Evolutionary conservation across 805 yeast species (phyloP).

Genomic region (Cyberlindnera veronae): DNA sequence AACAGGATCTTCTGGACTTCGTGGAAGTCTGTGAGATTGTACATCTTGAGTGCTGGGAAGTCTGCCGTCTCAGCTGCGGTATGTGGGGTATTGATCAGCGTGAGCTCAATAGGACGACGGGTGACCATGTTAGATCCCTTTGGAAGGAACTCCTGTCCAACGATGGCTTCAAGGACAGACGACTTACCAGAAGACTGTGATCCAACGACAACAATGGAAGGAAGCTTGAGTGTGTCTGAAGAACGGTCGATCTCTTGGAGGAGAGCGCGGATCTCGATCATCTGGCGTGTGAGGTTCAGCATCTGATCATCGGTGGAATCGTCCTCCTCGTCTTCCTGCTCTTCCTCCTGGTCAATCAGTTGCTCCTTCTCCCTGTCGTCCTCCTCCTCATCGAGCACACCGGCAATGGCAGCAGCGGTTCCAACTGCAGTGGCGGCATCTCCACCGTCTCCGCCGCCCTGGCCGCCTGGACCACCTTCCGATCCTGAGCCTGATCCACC

Average conservation of each 20-base stretch:
- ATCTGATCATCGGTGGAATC: constrained; percentile 74
- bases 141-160: constrained; percentile 96
- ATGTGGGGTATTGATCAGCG: constrained; percentile 82
- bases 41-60: constrained; percentile 84
- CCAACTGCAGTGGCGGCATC: constrained; percentile 51
- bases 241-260: constrained; percentile 70
- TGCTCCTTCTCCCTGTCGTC: constrained; percentile 39
- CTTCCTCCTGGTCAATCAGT: constrained; percentile 37
- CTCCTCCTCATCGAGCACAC: constrained; percentile 42
- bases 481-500: constrained; percentile 20
- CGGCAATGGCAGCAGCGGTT: constrained; percentile 51
- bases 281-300: constrained; percentile 85
- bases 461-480: constrained; percentile 16
- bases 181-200: constrained; percentile 98
- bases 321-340: constrained; percentile 51
- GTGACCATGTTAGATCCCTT: constrained; percentile 99
- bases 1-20: constrained; percentile 84
- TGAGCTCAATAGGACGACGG: constrained; percentile 92
- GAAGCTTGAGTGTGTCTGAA: constrained; percentile 73
- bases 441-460: no score
- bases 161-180: constrained; percentile 91
- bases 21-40: constrained; percentile 78
- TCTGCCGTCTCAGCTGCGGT: constrained; percentile 85
- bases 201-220: constrained; percentile 95
- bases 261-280: constrained; percentile 91